phyloP scores from a whole-genome alignment of 805 yeast species.

The Huiozyma naganishii region DNA sequence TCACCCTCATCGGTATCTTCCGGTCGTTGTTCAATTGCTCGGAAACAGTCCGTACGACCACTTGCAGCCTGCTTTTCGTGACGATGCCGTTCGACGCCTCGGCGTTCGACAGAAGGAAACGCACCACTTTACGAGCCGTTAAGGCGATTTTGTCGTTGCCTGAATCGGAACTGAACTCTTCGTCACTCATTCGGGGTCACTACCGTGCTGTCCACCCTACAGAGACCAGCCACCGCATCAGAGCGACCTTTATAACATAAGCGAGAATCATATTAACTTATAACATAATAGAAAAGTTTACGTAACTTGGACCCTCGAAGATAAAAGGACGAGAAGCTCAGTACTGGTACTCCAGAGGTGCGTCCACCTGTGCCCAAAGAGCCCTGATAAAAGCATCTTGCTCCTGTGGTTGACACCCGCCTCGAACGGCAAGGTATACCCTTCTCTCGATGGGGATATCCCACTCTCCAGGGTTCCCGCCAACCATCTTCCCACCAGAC shows the following conservation, averaged over 20 bases:
- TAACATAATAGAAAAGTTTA: too few species aligned
- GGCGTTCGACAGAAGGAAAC: constrained; percentile 15
- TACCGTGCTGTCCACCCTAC: not conserved
- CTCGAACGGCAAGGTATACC: constrained; percentile 49
- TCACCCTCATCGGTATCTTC: constrained; percentile 6
- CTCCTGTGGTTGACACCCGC: constrained; percentile 31
- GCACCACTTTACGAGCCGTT: constrained; percentile 15
- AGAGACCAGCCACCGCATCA: too few species aligned
- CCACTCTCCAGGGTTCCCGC: constrained; percentile 42
- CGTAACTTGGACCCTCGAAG: too few species aligned
- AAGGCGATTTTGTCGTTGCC: constrained; percentile 4
- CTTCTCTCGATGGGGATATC: constrained; percentile 40
- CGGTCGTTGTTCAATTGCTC: constrained; percentile 12
- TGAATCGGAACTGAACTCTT: not conserved
- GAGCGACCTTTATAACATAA: too few species aligned
- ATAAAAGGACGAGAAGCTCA: too few species aligned
- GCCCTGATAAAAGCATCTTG: constrained; percentile 37
- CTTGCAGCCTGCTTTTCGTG: constrained; percentile 12
- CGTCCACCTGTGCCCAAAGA: constrained; percentile 42
- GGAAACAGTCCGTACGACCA: constrained; percentile 11
- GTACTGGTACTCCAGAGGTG: constrained; percentile 31
- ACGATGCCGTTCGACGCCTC: constrained; percentile 20
- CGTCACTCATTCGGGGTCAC: not conserved
- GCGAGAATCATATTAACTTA: too few species aligned
- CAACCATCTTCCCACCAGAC: constrained; percentile 48